Conservation (phyloP, 169 alveolate genomes). For the Neospora caninum region DNA sequence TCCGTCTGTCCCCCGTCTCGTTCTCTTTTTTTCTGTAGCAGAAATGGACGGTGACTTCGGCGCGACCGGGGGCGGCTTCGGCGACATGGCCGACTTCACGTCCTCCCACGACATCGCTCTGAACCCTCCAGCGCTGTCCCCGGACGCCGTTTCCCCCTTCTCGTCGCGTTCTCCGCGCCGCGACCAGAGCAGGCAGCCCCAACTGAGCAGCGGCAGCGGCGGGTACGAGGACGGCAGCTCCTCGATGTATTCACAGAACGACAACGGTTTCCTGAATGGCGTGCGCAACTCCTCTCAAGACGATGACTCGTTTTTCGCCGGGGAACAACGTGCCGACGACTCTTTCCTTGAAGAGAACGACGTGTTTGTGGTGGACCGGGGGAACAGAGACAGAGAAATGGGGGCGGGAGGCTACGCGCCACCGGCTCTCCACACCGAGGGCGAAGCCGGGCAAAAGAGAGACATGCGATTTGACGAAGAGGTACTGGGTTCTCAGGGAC, state of each 20-base stretch:
- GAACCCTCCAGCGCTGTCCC: neutral
- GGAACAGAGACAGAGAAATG: neutral
- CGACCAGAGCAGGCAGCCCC: neutral
- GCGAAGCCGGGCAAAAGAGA: neutral
- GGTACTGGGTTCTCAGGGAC: neutral
- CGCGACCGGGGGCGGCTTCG: slow-evolving; percentile 8
- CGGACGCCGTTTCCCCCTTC: neutral
- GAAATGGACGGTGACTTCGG: slow-evolving; percentile 35
- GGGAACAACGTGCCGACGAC: neutral
- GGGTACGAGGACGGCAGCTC: neutral
- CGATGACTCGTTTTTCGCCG: neutral
- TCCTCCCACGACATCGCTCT: neutral
- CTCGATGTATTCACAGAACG: neutral
- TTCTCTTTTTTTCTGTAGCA: too few species aligned
- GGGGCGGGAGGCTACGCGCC: neutral
- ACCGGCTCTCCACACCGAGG: neutral
- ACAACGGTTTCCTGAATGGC: neutral
- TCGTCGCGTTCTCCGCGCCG: neutral
- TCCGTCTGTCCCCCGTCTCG: too few species aligned
- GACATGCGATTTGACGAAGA: neutral
- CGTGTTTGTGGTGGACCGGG: neutral
- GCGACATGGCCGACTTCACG: slow-evolving; percentile 20
- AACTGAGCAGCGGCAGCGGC: neutral
- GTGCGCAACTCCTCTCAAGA: neutral
- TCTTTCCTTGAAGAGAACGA: neutral